phyloP scores from a whole-genome alignment of 1,139 yeast species.

The Meyerozyma elateridarum region DNA sequence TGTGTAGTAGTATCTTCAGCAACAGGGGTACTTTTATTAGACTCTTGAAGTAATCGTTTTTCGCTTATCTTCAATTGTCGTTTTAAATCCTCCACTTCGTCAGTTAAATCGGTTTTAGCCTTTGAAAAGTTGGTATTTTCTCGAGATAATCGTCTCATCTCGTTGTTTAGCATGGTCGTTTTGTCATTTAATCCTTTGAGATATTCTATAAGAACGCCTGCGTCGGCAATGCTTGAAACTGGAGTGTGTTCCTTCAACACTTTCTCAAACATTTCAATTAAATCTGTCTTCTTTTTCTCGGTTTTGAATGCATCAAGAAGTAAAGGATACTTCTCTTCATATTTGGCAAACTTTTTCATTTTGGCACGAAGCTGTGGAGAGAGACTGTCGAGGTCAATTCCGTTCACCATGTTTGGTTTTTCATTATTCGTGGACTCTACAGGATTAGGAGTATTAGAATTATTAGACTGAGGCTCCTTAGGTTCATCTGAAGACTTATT shows the following conservation, averaged over 20 bases:
- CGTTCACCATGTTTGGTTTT: conserved; percentile 10
- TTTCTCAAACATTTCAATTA: conserved; percentile 63
- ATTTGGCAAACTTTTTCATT: conserved; percentile 73
- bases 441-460: background rate
- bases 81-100: conserved; percentile 12
- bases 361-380: conserved; percentile 57
- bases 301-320: conserved; percentile 77
- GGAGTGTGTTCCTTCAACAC: conserved; percentile 80
- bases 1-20: too few relatives aligned
- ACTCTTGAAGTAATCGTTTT: conserved; percentile 3
- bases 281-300: conserved; percentile 66
- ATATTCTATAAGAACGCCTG: conserved; percentile 64
- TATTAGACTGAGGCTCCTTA: background rate
- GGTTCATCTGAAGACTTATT: background rate
- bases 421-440: too few relatives aligned
- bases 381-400: conserved; percentile 35
- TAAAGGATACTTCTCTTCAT: conserved; percentile 84
- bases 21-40: conserved; percentile 10
- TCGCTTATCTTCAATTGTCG: conserved; percentile 5
- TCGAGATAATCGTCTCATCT: conserved; percentile 31
- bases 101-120: conserved; percentile 11
- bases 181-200: conserved; percentile 60
- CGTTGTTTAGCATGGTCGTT: conserved; percentile 52
- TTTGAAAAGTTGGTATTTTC: conserved; percentile 13
- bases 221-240: conserved; percentile 66